Conservation (phyloP, 2,329 filamentous ascomycete genomes). For the Xylaria sp. region DNA sequence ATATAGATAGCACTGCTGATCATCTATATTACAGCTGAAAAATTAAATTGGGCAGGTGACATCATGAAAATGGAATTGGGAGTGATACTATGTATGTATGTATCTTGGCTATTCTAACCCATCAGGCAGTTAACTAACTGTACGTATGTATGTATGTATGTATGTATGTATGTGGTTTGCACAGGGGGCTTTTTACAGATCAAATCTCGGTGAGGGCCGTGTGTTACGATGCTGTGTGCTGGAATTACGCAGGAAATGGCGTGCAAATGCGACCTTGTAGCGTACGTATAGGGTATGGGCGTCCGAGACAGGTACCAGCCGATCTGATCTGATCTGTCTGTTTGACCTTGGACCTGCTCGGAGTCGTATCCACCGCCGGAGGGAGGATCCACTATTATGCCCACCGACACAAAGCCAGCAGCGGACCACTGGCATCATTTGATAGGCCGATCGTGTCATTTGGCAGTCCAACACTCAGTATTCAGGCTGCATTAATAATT, state of each 20-base stretch:
- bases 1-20: not conserved
- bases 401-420: not conserved
- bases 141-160: not conserved
- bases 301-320: not conserved
- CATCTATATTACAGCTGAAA: not conserved
- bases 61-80: not conserved
- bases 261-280: slow-evolving; percentile 13
- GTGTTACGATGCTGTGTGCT: not conserved
- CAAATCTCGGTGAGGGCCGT: not conserved
- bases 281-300: no score
- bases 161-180: not conserved
- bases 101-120: not conserved
- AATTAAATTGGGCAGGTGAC: not conserved
- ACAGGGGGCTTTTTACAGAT: not conserved
- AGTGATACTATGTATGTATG: not conserved
- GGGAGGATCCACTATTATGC: slow-evolving; percentile 5
- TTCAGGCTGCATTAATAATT: slow-evolving; percentile 40
- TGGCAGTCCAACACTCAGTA: slow-evolving; percentile 11
- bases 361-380: slow-evolving; percentile 27
- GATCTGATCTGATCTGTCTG: slow-evolving; percentile 12
- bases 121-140: no score
- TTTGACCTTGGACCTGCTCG: slow-evolving; percentile 6
- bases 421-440: slow-evolving; percentile 14
- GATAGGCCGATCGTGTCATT: slow-evolving; percentile 25
- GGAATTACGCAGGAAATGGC: slow-evolving; percentile 3